Evolutionary conservation across 768 basidiomycete genomes (phyloP).

Genomic region (Leucosporidium scottii): DNA sequence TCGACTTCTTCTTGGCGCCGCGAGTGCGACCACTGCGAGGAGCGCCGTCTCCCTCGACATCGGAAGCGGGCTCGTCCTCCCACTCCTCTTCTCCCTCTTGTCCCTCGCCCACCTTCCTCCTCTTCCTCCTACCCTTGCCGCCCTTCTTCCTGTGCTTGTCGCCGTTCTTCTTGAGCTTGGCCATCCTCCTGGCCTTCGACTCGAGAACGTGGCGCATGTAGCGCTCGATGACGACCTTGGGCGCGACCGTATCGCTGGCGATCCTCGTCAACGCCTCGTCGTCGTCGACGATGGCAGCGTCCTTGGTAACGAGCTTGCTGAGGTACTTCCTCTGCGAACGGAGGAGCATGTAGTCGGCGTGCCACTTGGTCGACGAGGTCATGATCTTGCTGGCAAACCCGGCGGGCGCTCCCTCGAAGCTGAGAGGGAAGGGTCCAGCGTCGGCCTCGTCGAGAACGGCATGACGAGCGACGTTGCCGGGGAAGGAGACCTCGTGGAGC

Average conservation of each 20-base stretch:
- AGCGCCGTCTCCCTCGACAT: no score
- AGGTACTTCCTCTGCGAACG: conserved; percentile 65
- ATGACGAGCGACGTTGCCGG: neutral
- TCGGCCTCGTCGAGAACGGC: neutral
- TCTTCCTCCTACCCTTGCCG: no score
- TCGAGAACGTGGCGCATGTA: conserved; percentile 3
- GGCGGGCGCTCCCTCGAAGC: neutral
- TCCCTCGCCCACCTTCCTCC: no score
- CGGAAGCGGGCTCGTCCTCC: no score
- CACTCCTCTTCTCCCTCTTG: no score
- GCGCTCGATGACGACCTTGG: neutral
- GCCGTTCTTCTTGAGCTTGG: conserved; percentile 35
- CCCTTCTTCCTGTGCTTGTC: no score
- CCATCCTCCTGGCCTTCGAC: conserved; percentile 7
- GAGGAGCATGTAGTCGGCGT: conserved; percentile 54
- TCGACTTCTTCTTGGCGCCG: conserved; percentile 30
- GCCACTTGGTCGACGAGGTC: conserved; percentile 46
- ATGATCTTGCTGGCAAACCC: neutral
- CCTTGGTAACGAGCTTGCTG: conserved; percentile 48
- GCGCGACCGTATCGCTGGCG: neutral
- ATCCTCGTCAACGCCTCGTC: conserved; percentile 38
- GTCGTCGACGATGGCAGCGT: conserved; percentile 49
- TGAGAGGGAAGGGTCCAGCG: neutral
- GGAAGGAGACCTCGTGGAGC: conserved; percentile 47
- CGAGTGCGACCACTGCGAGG: no score